These are phyloP conservation scores for Ceratobasidium sp. DNA, from an alignment of 1,284 basidiomycete genomes.

Conservation along the genomic window DNA sequence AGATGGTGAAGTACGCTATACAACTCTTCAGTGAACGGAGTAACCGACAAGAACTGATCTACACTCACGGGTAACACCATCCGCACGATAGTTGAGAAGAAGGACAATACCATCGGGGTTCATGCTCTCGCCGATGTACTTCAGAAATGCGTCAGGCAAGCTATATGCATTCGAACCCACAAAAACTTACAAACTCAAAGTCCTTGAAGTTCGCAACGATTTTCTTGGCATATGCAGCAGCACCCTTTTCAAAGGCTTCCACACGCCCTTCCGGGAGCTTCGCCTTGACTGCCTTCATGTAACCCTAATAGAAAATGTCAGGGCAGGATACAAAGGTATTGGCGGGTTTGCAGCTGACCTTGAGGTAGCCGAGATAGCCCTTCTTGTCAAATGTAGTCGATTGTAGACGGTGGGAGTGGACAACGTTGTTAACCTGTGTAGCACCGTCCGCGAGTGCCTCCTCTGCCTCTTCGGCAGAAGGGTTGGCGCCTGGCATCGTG, in stretches of 20 bases:
- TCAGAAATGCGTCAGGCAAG: slow-evolving; percentile 12
- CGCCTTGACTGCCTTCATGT: slow-evolving; percentile 84
- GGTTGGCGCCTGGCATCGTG: slow-evolving; percentile 77
- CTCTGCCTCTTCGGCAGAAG: slow-evolving; percentile 88
- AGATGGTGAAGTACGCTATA: slow-evolving; percentile 91
- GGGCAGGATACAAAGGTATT: background rate
- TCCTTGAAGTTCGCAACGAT: slow-evolving; percentile 90
- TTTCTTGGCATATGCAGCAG: slow-evolving; percentile 84
- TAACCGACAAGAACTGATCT: background rate
- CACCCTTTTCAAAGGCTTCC: slow-evolving; percentile 85
- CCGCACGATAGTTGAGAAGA: slow-evolving; percentile 85
- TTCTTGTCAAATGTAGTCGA: slow-evolving; percentile 93
- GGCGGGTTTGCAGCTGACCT: slow-evolving; percentile 62
- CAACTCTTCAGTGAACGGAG: slow-evolving; percentile 26
- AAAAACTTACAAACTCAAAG: slow-evolving; percentile 80
- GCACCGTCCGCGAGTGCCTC: slow-evolving; percentile 88
- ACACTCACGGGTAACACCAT: slow-evolving; percentile 78
- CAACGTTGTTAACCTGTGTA: slow-evolving; percentile 87
- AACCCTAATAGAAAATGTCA: slow-evolving; percentile 58
- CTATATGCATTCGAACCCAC: background rate
- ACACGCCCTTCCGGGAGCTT: slow-evolving; percentile 75
- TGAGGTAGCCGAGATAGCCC: slow-evolving; percentile 85
- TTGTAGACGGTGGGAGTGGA: slow-evolving; percentile 92
- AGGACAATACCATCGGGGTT: slow-evolving; percentile 90
- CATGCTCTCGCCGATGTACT: slow-evolving; percentile 91